Evolutionary conservation across 495 filamentous ascomycete genomes (phyloP).

Genomic region (Hypoxylon trugodes): DNA sequence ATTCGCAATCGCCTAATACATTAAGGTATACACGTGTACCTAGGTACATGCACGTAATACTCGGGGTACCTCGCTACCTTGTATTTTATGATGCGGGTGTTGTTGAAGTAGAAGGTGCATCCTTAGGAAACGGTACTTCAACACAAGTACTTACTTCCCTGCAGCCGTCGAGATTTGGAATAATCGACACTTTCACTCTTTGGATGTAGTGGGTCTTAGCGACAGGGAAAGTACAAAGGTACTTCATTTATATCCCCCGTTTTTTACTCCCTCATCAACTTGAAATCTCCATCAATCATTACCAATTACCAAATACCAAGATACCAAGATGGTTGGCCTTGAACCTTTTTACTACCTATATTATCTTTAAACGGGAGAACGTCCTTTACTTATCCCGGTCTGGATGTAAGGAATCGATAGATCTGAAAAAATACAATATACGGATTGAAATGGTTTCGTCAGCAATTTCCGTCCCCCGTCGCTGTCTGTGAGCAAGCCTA

Average conservation of each 20-base stretch:
- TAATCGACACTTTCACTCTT: constrained; percentile 5
- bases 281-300: constrained; percentile 1
- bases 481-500: background rate
- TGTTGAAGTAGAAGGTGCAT: constrained; percentile 3
- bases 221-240: background rate
- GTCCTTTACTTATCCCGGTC: too few species aligned
- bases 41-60: background rate
- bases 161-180: constrained; percentile 30
- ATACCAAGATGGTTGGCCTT: background rate
- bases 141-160: background rate
- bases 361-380: too few species aligned
- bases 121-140: background rate
- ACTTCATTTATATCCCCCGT: constrained; percentile 9
- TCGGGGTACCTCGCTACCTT: too few species aligned
- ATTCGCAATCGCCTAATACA: too few species aligned
- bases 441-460: background rate
- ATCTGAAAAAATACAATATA: background rate
- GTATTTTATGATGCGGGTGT: background rate
- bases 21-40: background rate
- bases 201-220: background rate
- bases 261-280: constrained; percentile 4
- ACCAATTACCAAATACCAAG: constrained; percentile 20
- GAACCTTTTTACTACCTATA: background rate
- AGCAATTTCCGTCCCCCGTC: background rate
- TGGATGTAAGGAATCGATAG: too few species aligned